Evolutionary conservation across 208 protist genomes (phyloP), one percentile per base, ranked within the genome.

Genomic region (Crithidia thermophila): DNA sequence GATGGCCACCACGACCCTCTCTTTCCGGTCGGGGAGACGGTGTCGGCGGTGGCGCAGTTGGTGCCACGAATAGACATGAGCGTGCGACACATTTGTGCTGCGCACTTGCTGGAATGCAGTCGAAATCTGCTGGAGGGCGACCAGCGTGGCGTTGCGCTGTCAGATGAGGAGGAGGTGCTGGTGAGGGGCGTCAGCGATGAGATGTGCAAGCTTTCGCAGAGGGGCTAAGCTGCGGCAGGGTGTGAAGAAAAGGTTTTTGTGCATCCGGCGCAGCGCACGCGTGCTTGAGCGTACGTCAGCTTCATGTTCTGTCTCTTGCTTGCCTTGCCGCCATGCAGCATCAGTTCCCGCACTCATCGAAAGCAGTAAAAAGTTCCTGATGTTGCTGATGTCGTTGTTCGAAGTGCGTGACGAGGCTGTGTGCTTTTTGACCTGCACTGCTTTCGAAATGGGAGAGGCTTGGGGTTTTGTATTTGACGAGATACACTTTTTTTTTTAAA

Each of bases 31-130:
- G 50, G 79, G 21, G 59, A 69, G 36, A 79, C 77, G 11, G 69
- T 85, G 30, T 40, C 50, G 34, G 76, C 73, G 40, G 76, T 91
- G 56, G 72, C 75, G 37, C 42, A 59, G 49, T 23, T 86, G n/a
- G 77, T 89, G 25, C 27, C 37, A 33, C 57, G 73, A n/a, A 68
- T 90, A 4, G 45, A 59, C 11, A 58, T 58, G 21, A 69, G 76
- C 27, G 75, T 78, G 40, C 85, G 74, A 31, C 59, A 72, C 13
- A 67, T 88, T 42, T 87, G 79, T 40, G 76, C 64, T 4, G 64
- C 83, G 4, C 81, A 91, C 56, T 61, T 94, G 34, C 73, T 90
- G 34, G 83, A 94, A 69, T 81, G 84, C 63, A 87, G 88, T 55
- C 80, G 77, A 11, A 72, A 77, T 21, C 27, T 90, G 43, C 58